Base-by-base conservation (phyloP, 2,329 filamentous ascomycete species). In the Clathrospora elynae region DNA sequence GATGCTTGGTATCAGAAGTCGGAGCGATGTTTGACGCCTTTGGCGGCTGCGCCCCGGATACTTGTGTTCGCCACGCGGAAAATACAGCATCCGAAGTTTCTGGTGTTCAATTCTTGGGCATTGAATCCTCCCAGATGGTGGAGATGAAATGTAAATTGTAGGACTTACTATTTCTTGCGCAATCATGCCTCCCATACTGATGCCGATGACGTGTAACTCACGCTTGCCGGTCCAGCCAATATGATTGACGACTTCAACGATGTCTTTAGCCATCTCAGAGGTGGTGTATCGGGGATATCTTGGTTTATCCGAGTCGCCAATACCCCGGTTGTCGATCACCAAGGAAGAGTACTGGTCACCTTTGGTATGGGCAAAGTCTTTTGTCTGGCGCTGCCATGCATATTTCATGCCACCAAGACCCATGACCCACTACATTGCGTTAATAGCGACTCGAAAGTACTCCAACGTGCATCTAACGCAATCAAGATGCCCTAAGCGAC, bases 111-210 rank as follows among this genome's bases (percentile, higher is more conserved):
- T n/a, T n/a, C n/a, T n/a, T n/a, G n/a, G 17, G 25, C 51, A 53
- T 49, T 41, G 35, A 25, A 44, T 32, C 34, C 23, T 35, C 41
- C 35, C 47, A 35, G 33, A 37, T 16, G 28, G 12, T 25, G 22
- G 37, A 11, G 35, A 26, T 10, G 20, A 28, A 16, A 33, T 30
- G 31, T 20, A 36, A 29, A 42, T 18, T 43, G 23, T 35, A 40
- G 25, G 41, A 62, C 71, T 61, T 67, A 78, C 80, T 3, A 96
- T 63, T 72, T 96, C 90, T 70, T 95, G 90, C 2, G 88, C 83
- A 59, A 96, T 92, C 90, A 96, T 95, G 61, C 90, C 90, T 51
- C 90, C 90, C 80, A 95, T 87, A 46, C 85, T 89, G 53, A 92
- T 83, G 42, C 90, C 90, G 22, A 87, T 76, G 37, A 95, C 67